Evolutionary conservation across 2,329 filamentous ascomycete genomes (phyloP).

Genomic region (Ophiostoma triangulosporum): DNA sequence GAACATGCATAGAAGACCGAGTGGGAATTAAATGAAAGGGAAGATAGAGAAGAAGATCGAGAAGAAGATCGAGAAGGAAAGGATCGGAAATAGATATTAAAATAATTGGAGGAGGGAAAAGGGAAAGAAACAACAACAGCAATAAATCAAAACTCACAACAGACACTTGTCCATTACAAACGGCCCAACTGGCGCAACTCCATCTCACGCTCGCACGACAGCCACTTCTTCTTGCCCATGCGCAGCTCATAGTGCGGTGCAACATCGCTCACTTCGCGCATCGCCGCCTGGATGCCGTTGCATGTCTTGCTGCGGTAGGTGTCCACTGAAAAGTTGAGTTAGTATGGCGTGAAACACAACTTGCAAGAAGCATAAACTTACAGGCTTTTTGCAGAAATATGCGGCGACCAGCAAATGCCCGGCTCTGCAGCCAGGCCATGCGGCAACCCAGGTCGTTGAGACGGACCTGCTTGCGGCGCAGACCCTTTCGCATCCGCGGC

Average conservation of each 20-base stretch:
- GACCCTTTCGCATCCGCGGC: constrained; percentile 55
- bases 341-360: background rate
- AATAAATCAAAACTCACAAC: background rate
- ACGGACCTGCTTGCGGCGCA: constrained; percentile 70
- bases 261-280: constrained; percentile 59
- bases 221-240: constrained; percentile 66
- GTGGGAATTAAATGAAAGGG: background rate
- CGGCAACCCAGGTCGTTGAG: constrained; percentile 88
- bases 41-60: background rate
- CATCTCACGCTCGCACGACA: constrained; percentile 12
- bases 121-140: background rate
- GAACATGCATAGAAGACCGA: background rate
- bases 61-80: background rate
- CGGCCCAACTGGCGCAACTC: constrained; percentile 12
- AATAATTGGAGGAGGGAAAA: background rate
- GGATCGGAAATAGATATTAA: background rate
- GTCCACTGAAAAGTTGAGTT: constrained; percentile 51
- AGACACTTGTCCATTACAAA: background rate
- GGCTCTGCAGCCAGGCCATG: constrained; percentile 93
- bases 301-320: constrained; percentile 88
- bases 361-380: constrained; percentile 38
- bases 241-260: constrained; percentile 84
- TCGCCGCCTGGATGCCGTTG: constrained; percentile 62
- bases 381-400: constrained; percentile 83
- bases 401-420: constrained; percentile 75